Conservation (phyloP, 805 yeast genomes). For the Debaryomyces prosopidis region DNA sequence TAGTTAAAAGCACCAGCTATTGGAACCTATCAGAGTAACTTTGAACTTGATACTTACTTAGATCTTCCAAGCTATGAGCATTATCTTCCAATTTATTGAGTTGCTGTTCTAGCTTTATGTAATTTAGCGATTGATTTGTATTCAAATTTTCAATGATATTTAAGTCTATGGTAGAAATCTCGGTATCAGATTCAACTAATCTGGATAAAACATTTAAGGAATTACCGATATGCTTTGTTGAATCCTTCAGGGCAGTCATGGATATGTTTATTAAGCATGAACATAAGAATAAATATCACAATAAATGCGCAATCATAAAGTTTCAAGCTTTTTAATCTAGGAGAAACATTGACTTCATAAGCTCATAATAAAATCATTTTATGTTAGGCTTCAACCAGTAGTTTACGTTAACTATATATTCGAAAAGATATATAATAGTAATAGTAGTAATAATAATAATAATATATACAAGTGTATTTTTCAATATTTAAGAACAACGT, state of each 20-base stretch:
- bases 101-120: constrained; percentile 42
- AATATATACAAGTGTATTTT: neutral
- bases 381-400: no score
- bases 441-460: neutral
- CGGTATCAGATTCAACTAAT: constrained; percentile 42
- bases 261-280: no score
- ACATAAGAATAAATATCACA: no score
- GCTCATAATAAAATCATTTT: no score
- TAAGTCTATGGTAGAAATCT: constrained; percentile 43
- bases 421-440: no score
- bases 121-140: constrained; percentile 57
- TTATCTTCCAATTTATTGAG: constrained; percentile 46
- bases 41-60: constrained; percentile 18
- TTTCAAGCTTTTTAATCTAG: no score
- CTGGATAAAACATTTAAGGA: constrained; percentile 31
- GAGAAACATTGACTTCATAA: no score
- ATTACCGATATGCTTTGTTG: constrained; percentile 24
- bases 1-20: neutral
- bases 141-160: constrained; percentile 54
- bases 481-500: neutral
- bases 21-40: neutral
- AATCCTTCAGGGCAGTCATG: constrained; percentile 32
- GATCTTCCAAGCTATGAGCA: constrained; percentile 24
- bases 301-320: no score
- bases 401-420: no score